phyloP scores from a whole-genome alignment of 2,329 filamentous ascomycete genomes.

The Bipolaris zeicola region DNA sequence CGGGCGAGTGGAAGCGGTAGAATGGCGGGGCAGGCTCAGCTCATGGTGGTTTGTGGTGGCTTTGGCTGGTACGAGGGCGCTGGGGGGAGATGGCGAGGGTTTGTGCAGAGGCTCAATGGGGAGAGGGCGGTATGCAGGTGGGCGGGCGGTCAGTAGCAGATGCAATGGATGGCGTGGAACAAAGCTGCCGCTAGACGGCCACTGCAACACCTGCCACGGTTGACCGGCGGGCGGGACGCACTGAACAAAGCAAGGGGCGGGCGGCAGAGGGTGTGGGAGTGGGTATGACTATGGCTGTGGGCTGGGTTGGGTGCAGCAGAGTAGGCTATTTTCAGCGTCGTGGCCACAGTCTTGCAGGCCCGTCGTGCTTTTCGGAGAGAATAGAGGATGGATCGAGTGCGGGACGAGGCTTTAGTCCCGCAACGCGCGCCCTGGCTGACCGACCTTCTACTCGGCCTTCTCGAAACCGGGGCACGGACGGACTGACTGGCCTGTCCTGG shows the following conservation, averaged over 20 bases:
- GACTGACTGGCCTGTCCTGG: neutral
- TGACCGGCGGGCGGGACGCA: neutral
- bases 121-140: slow-evolving; percentile 7
- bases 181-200: neutral
- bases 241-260: neutral
- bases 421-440: slow-evolving; percentile 14
- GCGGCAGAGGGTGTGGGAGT: neutral
- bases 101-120: slow-evolving; percentile 8
- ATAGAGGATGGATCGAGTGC: slow-evolving; percentile 17
- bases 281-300: neutral
- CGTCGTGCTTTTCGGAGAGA: slow-evolving; percentile 18
- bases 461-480: slow-evolving; percentile 18
- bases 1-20: slow-evolving; percentile 8
- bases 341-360: neutral
- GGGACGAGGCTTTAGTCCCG: slow-evolving; percentile 23
- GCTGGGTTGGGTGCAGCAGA: neutral
- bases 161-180: slow-evolving; percentile 5
- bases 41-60: slow-evolving; percentile 22
- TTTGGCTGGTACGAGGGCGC: neutral
- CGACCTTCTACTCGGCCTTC: slow-evolving; percentile 15
- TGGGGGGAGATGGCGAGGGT: slow-evolving; percentile 1
- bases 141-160: slow-evolving; percentile 7
- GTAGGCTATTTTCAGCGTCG: slow-evolving; percentile 5
- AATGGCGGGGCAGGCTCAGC: slow-evolving; percentile 27
- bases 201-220: neutral